phyloP scores from a whole-genome alignment of 805 yeast genomes.

The Candida hispaniensis region DNA sequence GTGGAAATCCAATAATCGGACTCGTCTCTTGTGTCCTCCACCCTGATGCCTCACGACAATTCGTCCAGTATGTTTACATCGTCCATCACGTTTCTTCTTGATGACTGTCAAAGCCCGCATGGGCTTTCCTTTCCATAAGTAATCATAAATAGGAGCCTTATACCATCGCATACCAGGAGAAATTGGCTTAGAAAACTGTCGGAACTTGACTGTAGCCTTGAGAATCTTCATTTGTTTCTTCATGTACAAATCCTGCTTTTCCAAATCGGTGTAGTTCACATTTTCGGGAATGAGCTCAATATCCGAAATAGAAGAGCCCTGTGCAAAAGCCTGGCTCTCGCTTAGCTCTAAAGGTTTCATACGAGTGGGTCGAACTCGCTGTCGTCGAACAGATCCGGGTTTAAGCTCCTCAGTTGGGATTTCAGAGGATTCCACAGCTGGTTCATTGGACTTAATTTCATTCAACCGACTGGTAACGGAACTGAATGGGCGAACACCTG shows the following conservation, averaged over 20 bases:
- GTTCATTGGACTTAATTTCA: too few species aligned
- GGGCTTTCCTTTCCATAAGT: slow-evolving; percentile 80
- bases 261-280: slow-evolving; percentile 52
- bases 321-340: slow-evolving; percentile 10
- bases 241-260: slow-evolving; percentile 62
- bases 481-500: too few species aligned
- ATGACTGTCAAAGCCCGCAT: slow-evolving; percentile 62
- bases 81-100: slow-evolving; percentile 67
- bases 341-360: slow-evolving; percentile 14
- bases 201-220: slow-evolving; percentile 56
- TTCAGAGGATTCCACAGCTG: slow-evolving; percentile 1
- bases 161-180: slow-evolving; percentile 87
- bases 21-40: slow-evolving; percentile 89
- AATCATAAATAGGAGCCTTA: slow-evolving; percentile 76
- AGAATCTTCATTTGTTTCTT: slow-evolving; percentile 64
- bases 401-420: slow-evolving; percentile 9
- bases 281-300: slow-evolving; percentile 6
- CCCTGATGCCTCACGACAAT: slow-evolving; percentile 93
- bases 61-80: slow-evolving; percentile 69
- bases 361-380: slow-evolving; percentile 18
- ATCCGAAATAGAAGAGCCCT: slow-evolving; percentile 7
- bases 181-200: slow-evolving; percentile 41
- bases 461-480: too few species aligned
- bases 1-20: slow-evolving; percentile 68
- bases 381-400: slow-evolving; percentile 16